Conservation (phyloP, 148 eudicot species). For the Dianthus caryophyllus region DNA sequence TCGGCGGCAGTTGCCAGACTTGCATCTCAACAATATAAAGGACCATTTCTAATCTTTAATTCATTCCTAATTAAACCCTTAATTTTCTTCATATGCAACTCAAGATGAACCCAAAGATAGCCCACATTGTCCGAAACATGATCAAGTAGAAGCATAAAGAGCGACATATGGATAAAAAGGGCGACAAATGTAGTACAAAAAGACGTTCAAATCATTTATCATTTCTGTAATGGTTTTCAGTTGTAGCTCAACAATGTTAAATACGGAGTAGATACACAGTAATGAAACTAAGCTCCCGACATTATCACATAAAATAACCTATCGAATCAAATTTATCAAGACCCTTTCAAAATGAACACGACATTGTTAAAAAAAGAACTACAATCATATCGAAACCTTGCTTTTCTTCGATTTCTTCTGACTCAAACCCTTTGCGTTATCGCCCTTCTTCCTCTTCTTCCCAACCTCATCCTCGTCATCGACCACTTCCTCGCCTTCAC, state of each 20-base stretch:
- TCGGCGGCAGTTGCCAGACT: too few relatives aligned
- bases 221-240: neutral
- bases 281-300: neutral
- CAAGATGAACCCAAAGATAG: neutral
- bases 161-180: too few relatives aligned
- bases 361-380: neutral
- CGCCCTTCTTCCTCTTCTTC: slow-evolving; percentile 18
- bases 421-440: too few relatives aligned
- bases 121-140: neutral
- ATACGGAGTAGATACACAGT: neutral
- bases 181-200: neutral
- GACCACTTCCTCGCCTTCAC: slow-evolving; percentile 13
- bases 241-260: neutral
- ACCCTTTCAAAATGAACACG: neutral
- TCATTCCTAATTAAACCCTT: too few relatives aligned
- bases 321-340: neutral
- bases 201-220: neutral
- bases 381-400: slow-evolving; percentile 15
- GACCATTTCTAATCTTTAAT: too few relatives aligned
- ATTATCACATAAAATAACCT: neutral
- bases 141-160: neutral
- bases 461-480: neutral
- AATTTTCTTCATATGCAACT: neutral
- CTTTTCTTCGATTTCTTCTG: slow-evolving; percentile 14
- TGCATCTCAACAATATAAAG: too few relatives aligned